These are phyloP conservation scores for Zanthoxylum bungeanum DNA, from an alignment of 345 rosid genomes.

Conservation along the genomic window DNA sequence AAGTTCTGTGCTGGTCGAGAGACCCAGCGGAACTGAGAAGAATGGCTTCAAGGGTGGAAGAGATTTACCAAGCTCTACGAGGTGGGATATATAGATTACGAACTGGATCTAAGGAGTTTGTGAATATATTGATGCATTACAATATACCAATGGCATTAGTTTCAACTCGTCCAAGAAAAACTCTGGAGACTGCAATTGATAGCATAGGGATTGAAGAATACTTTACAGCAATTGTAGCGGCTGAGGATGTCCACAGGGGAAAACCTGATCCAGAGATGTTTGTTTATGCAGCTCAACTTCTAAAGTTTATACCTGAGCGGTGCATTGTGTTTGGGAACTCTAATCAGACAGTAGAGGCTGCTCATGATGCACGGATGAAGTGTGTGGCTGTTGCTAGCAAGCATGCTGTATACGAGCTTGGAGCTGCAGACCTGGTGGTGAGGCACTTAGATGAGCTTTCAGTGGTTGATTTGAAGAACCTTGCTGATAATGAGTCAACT, in stretches of 20 bases:
- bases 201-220: constrained; percentile 57
- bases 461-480: constrained; percentile 86
- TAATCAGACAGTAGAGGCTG: constrained; percentile 89
- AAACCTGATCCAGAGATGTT: constrained; percentile 98
- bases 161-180: constrained; percentile 76
- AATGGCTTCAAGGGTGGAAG: constrained; percentile 84
- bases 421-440: constrained; percentile 93
- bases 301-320: constrained; percentile 82
- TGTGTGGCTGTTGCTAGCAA: constrained; percentile 96
- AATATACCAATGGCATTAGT: constrained; percentile 97
- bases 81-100: constrained; percentile 78
- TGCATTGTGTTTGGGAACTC: constrained; percentile 98
- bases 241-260: constrained; percentile 90
- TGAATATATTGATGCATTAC: constrained; percentile 69
- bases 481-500: constrained; percentile 68
- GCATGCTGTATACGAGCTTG: constrained; percentile 85
- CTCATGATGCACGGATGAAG: constrained; percentile 91
- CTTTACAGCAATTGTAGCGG: constrained; percentile 73
- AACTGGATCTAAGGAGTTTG: constrained; percentile 82
- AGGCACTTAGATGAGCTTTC: constrained; percentile 78
- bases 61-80: constrained; percentile 68
- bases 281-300: constrained; percentile 76
- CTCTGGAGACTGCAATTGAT: constrained; percentile 68
- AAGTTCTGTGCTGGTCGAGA: constrained; percentile 96
- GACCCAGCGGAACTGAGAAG: constrained; percentile 68